Base-by-base conservation (phyloP, 2,329 filamentous ascomycete genomes). In the Diaporthe ilicicola region DNA sequence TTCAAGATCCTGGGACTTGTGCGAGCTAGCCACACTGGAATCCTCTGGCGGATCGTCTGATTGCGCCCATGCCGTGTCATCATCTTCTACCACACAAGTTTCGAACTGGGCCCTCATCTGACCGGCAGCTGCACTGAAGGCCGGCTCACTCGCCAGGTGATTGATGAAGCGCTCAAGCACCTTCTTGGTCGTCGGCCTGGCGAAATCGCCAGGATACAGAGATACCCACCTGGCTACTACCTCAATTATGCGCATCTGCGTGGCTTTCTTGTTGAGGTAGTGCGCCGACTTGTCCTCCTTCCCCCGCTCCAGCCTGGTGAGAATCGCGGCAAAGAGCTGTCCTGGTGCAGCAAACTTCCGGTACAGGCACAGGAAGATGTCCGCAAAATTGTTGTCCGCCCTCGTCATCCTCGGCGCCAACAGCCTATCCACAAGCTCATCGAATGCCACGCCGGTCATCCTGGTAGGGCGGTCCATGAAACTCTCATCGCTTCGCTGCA, bases 41-140 rank as follows among this genome's bases (percentile, higher is more conserved):
- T 22, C 84, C 82, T 75, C 90, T 85, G 27, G 90, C 1, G 56
- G 55, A 1, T 73, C 89, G 77, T 98, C 95, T 56, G 90, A 89
- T 77, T 91, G 93, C n/a, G 93, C 94, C 96, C 96, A 99, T 15
- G 93, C 91, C 0, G 93, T 93, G 78, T 99, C 95, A 77, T 98
- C 96, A 78, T 98, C 95, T 76, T 97, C 93, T 7, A 89, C 85
- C 1, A 94, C 91, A 70, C 85, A 86, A 62, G 87, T 86, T 55
- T 95, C 92, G 19, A 98, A 84, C 76, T 93, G 91, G n/a, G 88
- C 87, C 24, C 90, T 88, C 82, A 99, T 96, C 78, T 98, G 94
- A 75, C 93, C 92, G 4, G 94, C 93, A 3, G 95, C 94, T 22
- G 93, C 91, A 24, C 93, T 90, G 80, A 97, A 97, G 64, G 97